Percentiles rank a stretch among this genome's conserved stretches.
These are phyloP conservation scores for Sicyos edulis DNA, from an alignment of 306 rosid species.

Conservation along the genomic window DNA sequence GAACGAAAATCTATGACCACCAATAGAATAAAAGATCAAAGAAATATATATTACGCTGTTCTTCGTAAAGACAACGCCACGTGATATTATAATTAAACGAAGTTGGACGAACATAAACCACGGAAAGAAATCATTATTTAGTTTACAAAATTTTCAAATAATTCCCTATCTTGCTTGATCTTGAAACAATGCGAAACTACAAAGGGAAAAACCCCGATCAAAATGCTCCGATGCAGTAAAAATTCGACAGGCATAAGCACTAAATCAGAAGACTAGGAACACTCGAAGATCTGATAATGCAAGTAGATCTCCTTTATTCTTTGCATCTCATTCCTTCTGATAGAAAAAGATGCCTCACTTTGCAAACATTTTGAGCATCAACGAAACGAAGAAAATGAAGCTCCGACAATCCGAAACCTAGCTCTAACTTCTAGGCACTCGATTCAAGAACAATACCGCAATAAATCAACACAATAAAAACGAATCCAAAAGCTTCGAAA, in stretches of 20 bases:
- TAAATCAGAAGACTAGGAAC: neutral
- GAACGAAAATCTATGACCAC: neutral
- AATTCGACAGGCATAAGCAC: neutral
- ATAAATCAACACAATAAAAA: neutral
- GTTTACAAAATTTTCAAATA: neutral
- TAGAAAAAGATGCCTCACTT: neutral
- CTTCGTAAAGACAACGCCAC: neutral
- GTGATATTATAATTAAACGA: neutral
- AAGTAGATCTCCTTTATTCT: too few species aligned
- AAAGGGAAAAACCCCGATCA: neutral
- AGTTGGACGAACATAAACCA: neutral
- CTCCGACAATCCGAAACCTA: constrained; percentile 5
- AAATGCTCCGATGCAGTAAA: neutral
- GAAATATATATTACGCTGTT: neutral
- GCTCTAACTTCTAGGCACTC: neutral
- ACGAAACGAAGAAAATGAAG: neutral
- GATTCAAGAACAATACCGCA: neutral
- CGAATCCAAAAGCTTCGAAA: neutral
- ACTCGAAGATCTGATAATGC: neutral
- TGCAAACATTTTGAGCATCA: neutral
- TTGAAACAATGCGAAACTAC: neutral
- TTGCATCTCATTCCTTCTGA: too few species aligned
- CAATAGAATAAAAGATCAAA: neutral
- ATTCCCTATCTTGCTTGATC: neutral
- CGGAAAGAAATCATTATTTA: neutral